phyloP scores from a whole-genome alignment of 2,329 filamentous ascomycete species.

The Rutstroemia sp. region DNA sequence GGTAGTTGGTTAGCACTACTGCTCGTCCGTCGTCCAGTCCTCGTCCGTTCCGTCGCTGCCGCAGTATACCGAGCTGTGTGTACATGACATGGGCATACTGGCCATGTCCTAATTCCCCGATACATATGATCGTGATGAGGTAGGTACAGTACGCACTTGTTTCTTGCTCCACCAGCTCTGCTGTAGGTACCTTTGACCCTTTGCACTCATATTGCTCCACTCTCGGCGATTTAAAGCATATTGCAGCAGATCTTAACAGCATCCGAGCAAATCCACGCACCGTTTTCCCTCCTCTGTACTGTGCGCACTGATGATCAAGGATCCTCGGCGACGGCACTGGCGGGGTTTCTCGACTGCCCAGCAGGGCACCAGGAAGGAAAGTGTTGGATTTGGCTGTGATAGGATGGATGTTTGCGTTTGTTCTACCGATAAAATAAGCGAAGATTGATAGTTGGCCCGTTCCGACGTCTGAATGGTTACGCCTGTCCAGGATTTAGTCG shows the following conservation, averaged over 20 bases:
- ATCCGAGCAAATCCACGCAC: background rate
- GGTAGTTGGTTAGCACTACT: background rate
- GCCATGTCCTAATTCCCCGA: background rate
- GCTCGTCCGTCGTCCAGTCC: background rate
- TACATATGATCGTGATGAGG: background rate
- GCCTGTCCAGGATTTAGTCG: conserved; percentile 15
- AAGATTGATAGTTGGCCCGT: background rate
- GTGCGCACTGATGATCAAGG: too few species aligned
- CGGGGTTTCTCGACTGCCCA: too few species aligned
- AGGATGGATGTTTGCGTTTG: conserved; percentile 5
- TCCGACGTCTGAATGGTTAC: conserved; percentile 2
- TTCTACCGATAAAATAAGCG: conserved; percentile 2
- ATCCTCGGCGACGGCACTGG: too few species aligned
- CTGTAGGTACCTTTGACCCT: background rate
- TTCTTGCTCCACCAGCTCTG: background rate
- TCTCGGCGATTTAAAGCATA: background rate
- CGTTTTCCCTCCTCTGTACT: background rate
- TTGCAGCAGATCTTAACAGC: background rate
- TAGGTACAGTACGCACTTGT: too few species aligned
- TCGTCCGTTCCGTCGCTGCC: background rate
- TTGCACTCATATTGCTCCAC: background rate
- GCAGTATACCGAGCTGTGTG: too few species aligned
- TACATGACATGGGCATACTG: too few species aligned
- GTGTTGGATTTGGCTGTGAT: background rate
- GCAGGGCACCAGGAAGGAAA: background rate